These are phyloP conservation scores for Coniochaeta sp. DNA, from an alignment of 2,329 filamentous ascomycete species.

Conservation along the genomic window DNA sequence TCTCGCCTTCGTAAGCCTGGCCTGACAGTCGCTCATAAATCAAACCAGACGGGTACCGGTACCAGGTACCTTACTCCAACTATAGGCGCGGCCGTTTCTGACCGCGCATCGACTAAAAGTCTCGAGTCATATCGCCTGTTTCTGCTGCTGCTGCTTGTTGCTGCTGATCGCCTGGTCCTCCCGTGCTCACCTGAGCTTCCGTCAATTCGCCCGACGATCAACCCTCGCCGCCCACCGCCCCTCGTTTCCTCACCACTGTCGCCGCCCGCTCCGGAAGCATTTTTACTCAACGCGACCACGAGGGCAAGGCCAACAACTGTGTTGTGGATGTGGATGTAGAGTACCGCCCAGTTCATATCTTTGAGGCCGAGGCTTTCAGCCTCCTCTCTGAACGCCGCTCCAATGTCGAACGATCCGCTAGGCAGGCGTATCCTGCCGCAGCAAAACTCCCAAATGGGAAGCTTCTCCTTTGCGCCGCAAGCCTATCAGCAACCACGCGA, in stretches of 20 bases:
- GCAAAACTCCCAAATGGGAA: conserved; percentile 58
- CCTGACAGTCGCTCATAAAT: neutral
- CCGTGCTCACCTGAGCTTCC: neutral
- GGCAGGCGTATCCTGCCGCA: conserved; percentile 59
- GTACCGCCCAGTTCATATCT: neutral
- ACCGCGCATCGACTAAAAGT: neutral
- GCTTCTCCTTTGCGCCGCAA: conserved; percentile 67
- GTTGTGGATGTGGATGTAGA: conserved; percentile 7
- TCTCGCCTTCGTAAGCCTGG: neutral
- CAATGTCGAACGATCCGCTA: conserved; percentile 57
- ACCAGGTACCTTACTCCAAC: neutral
- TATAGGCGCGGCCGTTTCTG: neutral
- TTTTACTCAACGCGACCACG: neutral
- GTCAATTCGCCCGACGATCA: neutral
- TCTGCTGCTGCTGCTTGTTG: neutral
- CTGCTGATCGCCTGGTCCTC: neutral
- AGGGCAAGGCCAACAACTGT: neutral
- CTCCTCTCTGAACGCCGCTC: conserved; percentile 9
- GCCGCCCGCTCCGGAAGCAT: neutral
- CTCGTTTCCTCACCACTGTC: neutral
- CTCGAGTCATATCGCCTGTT: neutral
- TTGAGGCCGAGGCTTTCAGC: conserved; percentile 6
- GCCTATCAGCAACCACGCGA: conserved; percentile 56
- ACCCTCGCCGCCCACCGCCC: neutral
- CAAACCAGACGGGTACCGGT: neutral